A percentile compares a stretch with the other conserved stretches of the same genome.
Conservation (phyloP, 495 filamentous ascomycete genomes). For the Penicillium goetzii region DNA sequence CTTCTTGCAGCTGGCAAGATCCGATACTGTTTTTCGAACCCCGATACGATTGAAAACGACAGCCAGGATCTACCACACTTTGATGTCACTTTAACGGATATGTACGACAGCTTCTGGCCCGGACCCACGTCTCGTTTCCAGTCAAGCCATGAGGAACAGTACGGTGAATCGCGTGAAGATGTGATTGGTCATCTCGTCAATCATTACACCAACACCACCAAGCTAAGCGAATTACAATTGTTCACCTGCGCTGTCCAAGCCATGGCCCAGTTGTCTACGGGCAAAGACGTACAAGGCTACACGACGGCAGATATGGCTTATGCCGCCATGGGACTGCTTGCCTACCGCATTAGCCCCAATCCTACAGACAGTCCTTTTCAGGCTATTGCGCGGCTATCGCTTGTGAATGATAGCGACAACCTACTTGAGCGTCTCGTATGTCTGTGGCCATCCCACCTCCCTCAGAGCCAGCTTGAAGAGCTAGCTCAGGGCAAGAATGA, state of each 20-base stretch:
- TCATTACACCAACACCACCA: slow-evolving; percentile 19
- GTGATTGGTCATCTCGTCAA: slow-evolving; percentile 16
- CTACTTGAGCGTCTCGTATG: background rate
- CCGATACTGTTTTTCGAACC: slow-evolving; percentile 18
- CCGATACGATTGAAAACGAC: background rate
- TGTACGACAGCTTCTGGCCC: slow-evolving; percentile 23
- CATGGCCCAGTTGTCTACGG: slow-evolving; percentile 14
- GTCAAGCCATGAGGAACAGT: slow-evolving; percentile 2
- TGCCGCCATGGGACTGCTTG: background rate
- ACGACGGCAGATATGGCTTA: slow-evolving; percentile 3
- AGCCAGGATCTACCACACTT: background rate
- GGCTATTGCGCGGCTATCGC: background rate
- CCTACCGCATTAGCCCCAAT: background rate
- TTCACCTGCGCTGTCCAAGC: slow-evolving; percentile 23
- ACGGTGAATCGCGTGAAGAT: slow-evolving; percentile 12
- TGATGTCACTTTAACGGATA: slow-evolving; percentile 17
- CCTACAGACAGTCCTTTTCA: background rate
- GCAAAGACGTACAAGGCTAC: slow-evolving; percentile 1
- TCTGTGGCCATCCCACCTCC: background rate
- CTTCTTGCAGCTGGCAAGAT: slow-evolving; percentile 19
- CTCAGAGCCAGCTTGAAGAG: background rate
- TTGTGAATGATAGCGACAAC: background rate
- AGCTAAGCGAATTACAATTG: slow-evolving; percentile 22
- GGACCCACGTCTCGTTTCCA: slow-evolving; percentile 6
- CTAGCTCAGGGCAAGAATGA: background rate